Base-by-base conservation (phyloP, 2,329 filamentous ascomycete species). In the Tolypocladium pustulatum region DNA sequence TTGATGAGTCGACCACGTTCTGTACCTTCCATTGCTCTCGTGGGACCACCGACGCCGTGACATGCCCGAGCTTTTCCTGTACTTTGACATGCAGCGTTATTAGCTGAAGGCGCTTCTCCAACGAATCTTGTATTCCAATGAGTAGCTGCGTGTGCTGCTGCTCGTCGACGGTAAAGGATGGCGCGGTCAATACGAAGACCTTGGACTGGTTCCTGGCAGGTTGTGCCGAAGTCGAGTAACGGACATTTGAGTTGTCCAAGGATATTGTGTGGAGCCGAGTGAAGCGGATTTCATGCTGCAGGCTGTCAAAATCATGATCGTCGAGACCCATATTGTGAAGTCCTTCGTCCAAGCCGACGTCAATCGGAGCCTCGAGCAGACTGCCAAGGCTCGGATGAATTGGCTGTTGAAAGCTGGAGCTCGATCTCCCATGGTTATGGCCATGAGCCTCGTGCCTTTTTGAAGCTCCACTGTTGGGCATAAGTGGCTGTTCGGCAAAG, bases 251-350 rank as follows among this genome's bases (percentile, higher is more conserved):
- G 65, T 82, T 83, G 59, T 88, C 78, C 68, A 85, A 74, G 6
- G 85, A 76, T 58, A 90, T 81, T 60, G 80, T 87, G 63, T 89
- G 85, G 34, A 93, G 81, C 65, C 87, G 89, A 20, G 81, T 83
- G 55, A 92, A 80, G 13, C 88, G 71, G n/a, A 92, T 79, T 68
- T 92, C 89, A 59, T 87, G 85, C 20, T 84, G 80, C 10, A 92
- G 74, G 0, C 87, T 86, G 60, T 90, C 87, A 60, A 88, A 84
- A 61, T 84, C 83, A n/a, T 85, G 81, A 66, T 90, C 87, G 57
- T 89, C 85, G 27, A 90, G 76, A 1, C 84, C 87, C 83, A 90
- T 89, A 60, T 80, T 88, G 65, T 87, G 81, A 58, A 90, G 85
- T 0, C 85, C 86, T 63, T 89, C 86, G 62, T 92, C 87, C 2